Conservation (phyloP, 306 rosid genomes). For the Lagenaria siceraria region DNA sequence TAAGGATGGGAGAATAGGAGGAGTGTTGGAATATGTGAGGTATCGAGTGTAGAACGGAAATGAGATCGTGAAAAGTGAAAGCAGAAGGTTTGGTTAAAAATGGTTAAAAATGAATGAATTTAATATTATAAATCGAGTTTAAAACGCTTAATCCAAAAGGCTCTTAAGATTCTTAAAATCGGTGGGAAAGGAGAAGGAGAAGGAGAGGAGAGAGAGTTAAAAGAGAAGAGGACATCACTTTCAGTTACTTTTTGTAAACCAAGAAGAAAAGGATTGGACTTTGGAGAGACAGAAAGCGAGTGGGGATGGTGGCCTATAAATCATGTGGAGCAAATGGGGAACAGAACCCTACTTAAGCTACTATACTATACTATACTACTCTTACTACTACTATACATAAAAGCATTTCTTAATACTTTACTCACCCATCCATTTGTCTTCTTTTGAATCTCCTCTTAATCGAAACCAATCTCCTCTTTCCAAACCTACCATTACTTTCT, state of each 20-base stretch:
- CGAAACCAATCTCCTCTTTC: not conserved
- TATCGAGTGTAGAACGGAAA: too few relatives aligned
- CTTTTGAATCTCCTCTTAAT: not conserved
- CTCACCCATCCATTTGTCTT: not conserved
- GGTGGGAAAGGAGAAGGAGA: conserved; percentile 9
- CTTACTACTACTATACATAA: not conserved
- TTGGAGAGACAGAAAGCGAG: not conserved
- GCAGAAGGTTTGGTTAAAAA: too few relatives aligned
- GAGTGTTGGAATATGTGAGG: too few relatives aligned
- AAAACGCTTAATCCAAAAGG: too few relatives aligned
- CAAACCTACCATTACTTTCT: not conserved
- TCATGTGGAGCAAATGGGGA: conserved; percentile 24
- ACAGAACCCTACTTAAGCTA: conserved; percentile 1
- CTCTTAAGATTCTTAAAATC: conserved; percentile 22
- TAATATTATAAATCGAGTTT: too few relatives aligned
- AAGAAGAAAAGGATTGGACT: not conserved
- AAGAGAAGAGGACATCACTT: conserved; percentile 22
- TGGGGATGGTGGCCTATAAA: conserved; percentile 13
- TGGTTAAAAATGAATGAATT: too few relatives aligned
- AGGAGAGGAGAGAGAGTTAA: not conserved
- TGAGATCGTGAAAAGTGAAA: too few relatives aligned
- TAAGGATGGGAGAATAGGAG: too few relatives aligned
- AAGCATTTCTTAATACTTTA: not conserved
- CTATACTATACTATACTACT: too few relatives aligned
- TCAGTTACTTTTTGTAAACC: conserved; percentile 30